phyloP scores from a whole-genome alignment of 2,329 filamentous ascomycete species.

The Sarocladiaceae sp. region DNA sequence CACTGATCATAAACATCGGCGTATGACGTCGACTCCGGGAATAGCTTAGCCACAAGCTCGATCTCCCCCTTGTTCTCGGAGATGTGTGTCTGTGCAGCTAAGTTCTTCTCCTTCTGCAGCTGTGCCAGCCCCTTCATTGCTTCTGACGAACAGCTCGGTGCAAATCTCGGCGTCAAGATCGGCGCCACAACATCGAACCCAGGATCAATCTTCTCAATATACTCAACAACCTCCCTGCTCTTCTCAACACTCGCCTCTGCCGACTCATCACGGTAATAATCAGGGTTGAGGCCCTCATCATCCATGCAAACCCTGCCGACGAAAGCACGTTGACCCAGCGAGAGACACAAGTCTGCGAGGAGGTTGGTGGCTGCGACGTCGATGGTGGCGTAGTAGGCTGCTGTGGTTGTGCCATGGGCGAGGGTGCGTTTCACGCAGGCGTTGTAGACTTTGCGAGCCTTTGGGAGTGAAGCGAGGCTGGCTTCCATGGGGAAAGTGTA shows the following conservation, averaged over 20 bases:
- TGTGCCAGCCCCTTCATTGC: conserved; percentile 61
- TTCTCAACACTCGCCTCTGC: conserved; percentile 51
- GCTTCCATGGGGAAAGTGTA: conserved; percentile 95
- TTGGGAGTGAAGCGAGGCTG: conserved; percentile 59
- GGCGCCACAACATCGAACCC: conserved; percentile 62
- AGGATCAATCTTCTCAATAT: conserved; percentile 67
- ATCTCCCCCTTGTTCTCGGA: conserved; percentile 78
- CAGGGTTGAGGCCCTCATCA: conserved; percentile 57
- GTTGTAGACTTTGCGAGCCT: conserved; percentile 69
- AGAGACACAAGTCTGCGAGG: conserved; percentile 77
- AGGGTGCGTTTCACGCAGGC: conserved; percentile 77
- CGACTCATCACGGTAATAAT: conserved; percentile 74
- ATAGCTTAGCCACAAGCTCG: conserved; percentile 63
- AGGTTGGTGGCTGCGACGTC: conserved; percentile 87
- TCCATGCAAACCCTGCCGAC: conserved; percentile 98
- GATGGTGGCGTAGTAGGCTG: conserved; percentile 90
- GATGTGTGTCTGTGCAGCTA: conserved; percentile 85
- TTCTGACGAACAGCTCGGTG: conserved; percentile 54
- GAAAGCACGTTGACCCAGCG: conserved; percentile 79
- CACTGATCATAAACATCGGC: conserved; percentile 73
- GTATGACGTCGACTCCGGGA: conserved; percentile 63
- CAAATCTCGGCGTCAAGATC: conserved; percentile 74
- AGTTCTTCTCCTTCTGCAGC: conserved; percentile 56
- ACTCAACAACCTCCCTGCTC: conserved; percentile 56
- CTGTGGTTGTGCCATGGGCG: conserved; percentile 86